Base-by-base conservation (phyloP, 306 rosid genomes). In the Amphicarpaea edgeworthii region DNA sequence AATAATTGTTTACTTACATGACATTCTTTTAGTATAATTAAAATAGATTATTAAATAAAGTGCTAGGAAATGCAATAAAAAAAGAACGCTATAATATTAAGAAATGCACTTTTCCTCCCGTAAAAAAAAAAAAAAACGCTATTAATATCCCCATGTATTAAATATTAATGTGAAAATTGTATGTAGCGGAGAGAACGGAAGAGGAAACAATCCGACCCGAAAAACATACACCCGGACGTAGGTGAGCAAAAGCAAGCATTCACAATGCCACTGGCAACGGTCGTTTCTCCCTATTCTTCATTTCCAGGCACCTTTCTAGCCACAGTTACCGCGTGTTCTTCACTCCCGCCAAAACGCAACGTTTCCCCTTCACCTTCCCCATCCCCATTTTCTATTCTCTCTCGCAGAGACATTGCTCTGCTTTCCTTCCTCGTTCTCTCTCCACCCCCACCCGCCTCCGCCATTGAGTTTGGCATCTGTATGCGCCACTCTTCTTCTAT, bases 401-500 rank as follows among this genome's bases (percentile, higher is more conserved):
- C 88, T 30, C 96, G 98, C 82, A 85, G 99, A 80, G 89, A 85
- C 59, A 54, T 87, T 28, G 72, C 88, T 6, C 73, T 82, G 14
- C 81, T 95, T 68, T 79, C 93, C 5, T 68, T 88, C 58, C 24
- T 93, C 80, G 23, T 87, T 38, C 81, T 81, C 19, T 79, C 85
- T 38, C 81, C 81, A 16, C 78, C 85, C 6, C 80, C 90, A 28
- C 76, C 85, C 14, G 97, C 90, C 47, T 81, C 88, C 80, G 82
- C 97, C 81, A 28, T 93, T 41, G 98, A 92, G 75, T 71, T 92
- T 24, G 98, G 96, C 87, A 86, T 92, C 41, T 90, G 99, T 96
- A 72, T 40, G 88, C 34, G 30, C 17, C n/a, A 8, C 78, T 51
- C 55, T 58, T 28, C 40, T 34, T 16, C 61, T 21, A 51, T 43